Percentiles rank a stretch among this genome's conserved stretches.
phyloP scores from a whole-genome alignment of 2,329 filamentous ascomycete genomes.

The Arthrinium phaeospermum region DNA sequence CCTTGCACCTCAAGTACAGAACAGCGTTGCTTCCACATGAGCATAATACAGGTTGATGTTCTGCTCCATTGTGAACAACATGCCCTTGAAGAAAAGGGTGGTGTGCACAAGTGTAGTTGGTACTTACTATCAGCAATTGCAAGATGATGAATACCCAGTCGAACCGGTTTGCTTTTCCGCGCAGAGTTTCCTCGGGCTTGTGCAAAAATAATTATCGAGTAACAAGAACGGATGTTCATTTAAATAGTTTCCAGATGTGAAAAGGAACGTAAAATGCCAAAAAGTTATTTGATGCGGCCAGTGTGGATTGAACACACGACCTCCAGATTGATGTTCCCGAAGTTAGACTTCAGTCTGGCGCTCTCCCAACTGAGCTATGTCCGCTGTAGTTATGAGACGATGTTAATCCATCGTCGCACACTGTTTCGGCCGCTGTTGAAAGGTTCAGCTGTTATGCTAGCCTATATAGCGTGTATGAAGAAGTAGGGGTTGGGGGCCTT shows the following conservation, averaged over 20 bases:
- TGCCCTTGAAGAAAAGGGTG: too few relatives aligned
- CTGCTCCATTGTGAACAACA: too few relatives aligned
- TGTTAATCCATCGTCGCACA: not conserved
- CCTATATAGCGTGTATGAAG: not conserved
- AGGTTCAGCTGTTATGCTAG: not conserved
- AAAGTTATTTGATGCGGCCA: constrained; percentile 13
- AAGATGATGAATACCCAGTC: too few relatives aligned
- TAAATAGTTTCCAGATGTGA: too few relatives aligned
- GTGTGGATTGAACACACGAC: constrained; percentile 21
- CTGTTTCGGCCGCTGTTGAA: not conserved
- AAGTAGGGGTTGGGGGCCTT: not conserved
- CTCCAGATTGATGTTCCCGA: constrained; percentile 18
- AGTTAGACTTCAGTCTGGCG: constrained; percentile 18
- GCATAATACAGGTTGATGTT: too few relatives aligned
- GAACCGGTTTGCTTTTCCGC: too few relatives aligned
- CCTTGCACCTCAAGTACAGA: too few relatives aligned
- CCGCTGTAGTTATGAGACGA: constrained; percentile 10
- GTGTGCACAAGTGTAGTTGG: too few relatives aligned
- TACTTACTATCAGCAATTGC: too few relatives aligned
- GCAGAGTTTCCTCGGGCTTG: too few relatives aligned
- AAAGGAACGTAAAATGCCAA: not conserved
- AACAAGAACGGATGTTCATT: not conserved
- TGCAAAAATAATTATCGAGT: too few relatives aligned
- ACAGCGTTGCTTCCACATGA: too few relatives aligned
- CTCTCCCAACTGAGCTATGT: constrained; percentile 21